These are phyloP conservation scores for Magnusiomyces paraingens DNA, from an alignment of 1,139 yeast species.

Conservation along the genomic window DNA sequence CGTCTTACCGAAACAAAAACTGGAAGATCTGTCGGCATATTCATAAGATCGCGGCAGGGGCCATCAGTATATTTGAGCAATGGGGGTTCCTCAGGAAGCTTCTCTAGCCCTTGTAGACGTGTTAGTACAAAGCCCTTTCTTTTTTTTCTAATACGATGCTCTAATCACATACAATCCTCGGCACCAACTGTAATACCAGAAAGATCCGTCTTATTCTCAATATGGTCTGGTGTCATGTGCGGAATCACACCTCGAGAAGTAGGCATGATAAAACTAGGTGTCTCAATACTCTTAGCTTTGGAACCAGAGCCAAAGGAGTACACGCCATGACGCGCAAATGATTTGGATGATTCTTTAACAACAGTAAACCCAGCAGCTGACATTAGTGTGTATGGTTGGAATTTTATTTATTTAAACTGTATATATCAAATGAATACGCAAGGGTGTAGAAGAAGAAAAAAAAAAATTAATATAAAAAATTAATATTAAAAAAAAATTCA, in stretches of 20 bases:
- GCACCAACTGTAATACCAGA: conserved; percentile 26
- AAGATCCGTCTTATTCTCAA: conserved; percentile 18
- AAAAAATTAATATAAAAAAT: no score
- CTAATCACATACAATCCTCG: conserved; percentile 28
- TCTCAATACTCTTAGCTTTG: conserved; percentile 15
- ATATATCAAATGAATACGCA: neutral
- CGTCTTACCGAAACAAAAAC: conserved; percentile 27
- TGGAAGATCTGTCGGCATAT: conserved; percentile 23
- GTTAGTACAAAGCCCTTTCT: no score
- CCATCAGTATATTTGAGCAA: conserved; percentile 17
- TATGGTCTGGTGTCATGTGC: conserved; percentile 39
- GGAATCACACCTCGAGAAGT: conserved; percentile 38
- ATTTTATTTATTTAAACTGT: neutral
- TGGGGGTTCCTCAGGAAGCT: conserved; percentile 20
- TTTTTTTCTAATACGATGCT: no score
- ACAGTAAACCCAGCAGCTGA: neutral
- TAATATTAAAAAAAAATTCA: no score
- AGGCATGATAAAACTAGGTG: conserved; percentile 32
- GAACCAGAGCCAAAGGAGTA: neutral
- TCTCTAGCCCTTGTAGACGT: conserved; percentile 21
- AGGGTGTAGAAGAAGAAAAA: neutral
- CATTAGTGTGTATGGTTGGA: neutral
- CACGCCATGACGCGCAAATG: neutral
- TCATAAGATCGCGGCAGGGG: conserved; percentile 20
- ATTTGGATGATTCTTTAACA: conserved; percentile 1